Conservation (phyloP, 441 rosid species). For the Croton setiger region DNA sequence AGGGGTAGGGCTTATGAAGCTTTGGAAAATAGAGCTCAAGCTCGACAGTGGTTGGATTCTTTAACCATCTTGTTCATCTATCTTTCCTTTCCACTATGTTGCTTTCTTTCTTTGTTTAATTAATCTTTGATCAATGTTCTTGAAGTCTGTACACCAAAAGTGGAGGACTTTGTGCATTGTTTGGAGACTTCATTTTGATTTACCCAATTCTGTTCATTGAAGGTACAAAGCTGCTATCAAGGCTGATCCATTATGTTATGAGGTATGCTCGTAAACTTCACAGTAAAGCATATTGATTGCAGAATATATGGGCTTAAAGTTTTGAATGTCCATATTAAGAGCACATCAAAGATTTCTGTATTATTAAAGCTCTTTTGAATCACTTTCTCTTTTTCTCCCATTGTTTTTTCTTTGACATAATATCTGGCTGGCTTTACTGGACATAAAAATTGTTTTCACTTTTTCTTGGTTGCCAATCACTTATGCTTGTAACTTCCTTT, state of each 20-base stretch:
- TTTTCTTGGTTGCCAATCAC: neutral
- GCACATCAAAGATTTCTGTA: neutral
- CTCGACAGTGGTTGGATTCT: constrained; percentile 70
- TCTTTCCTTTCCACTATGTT: neutral
- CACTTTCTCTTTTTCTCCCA: neutral
- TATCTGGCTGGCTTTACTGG: neutral
- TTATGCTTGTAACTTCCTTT: constrained; percentile 23
- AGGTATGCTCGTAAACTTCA: constrained; percentile 63
- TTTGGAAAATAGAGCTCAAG: constrained; percentile 81
- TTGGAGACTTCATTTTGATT: constrained; percentile 1
- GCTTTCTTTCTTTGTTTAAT: neutral
- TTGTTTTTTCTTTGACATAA: constrained; percentile 2
- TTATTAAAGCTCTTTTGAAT: neutral
- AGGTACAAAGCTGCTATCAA: constrained; percentile 97
- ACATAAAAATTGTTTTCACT: neutral
- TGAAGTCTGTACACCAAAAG: neutral
- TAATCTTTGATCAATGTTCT: neutral
- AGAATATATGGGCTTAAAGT: neutral
- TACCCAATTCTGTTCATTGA: constrained; percentile 21
- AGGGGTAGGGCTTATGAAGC: constrained; percentile 95
- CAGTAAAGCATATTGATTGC: neutral
- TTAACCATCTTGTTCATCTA: neutral
- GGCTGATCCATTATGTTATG: constrained; percentile 94
- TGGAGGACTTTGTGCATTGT: neutral
- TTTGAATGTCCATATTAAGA: neutral